Base-by-base conservation (phyloP, 148 eudicot species). In the Persicaria tinctoria region DNA sequence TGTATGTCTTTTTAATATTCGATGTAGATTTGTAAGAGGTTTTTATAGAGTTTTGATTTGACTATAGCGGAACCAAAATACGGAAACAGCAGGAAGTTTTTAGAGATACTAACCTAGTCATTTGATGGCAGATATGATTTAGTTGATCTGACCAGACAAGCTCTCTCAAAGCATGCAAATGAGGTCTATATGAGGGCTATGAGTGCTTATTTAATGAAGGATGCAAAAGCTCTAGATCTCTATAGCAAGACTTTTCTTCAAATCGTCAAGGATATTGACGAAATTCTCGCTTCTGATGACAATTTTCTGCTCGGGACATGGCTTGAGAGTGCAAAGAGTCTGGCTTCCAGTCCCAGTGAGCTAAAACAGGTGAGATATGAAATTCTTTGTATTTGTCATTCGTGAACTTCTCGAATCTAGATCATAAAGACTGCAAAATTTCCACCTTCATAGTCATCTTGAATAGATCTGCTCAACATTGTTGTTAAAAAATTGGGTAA, bases 131-230 rank as follows among this genome's bases (percentile, higher is more conserved):
- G 97, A 89, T 95, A 95, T 71, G 99, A 95, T 84, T 86, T 95
- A 89, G 99, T 95, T 78, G 99, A 95, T 80, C 84, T 95, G 88
- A 89, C 91, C 50, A 88, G 99, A 77, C 99, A 95, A 87, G 91
- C 83, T 63, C 88, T 95, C 44, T 95, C 99, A 71, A 95, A 95
- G 88, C 83, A 89, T 76, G 99, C 96, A 77, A 95, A 95, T 75
- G 80, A 85, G 82, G 87, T 88, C 46, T 95, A 92, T 77, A 78
- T 90, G 83, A 87, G 88, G 54, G 97, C 96, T 48, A 69, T 95
- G 54, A 70, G 51, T 82, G 93, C 97, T 76, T 95, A 81, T 85
- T 86, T 66, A 69, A 63, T 81, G 5, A 84, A 83, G 78, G 91
- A 95, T 78, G 78, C 73, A 71, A 83, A 84, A 74, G 81, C 82